These are phyloP conservation scores for Panicum hallii DNA, from an alignment of 202 grass and related monocot species.

Conservation along the genomic window DNA sequence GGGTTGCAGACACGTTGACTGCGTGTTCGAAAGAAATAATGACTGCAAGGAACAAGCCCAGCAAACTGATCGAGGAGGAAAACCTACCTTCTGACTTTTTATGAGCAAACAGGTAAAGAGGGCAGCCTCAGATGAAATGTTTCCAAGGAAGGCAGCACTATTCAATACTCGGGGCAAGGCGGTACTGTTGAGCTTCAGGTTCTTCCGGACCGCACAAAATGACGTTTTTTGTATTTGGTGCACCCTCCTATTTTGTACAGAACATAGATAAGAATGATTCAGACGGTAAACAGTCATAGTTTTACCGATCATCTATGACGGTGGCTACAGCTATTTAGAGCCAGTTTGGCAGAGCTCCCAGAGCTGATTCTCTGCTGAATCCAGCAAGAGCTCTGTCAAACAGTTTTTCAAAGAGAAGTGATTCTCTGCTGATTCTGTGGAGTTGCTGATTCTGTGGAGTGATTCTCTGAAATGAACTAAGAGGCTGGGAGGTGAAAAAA, in stretches of 20 bases:
- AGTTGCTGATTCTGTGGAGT: no score
- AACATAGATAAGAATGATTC: neutral
- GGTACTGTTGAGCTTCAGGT: neutral
- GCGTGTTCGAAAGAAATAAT: conserved; percentile 15
- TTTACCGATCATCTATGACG: neutral
- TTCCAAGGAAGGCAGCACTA: neutral
- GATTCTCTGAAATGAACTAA: no score
- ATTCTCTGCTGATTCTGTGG: no score
- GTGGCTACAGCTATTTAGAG: neutral
- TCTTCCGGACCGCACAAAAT: neutral
- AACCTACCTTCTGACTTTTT: neutral
- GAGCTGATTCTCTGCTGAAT: no score
- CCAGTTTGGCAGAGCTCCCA: no score
- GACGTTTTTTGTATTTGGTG: neutral
- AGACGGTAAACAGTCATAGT: neutral
- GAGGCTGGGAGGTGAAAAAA: no score
- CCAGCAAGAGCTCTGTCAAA: no score
- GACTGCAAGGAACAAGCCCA: conserved; percentile 10
- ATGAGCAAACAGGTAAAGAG: neutral
- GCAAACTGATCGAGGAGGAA: neutral
- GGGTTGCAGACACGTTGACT: neutral
- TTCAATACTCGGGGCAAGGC: neutral
- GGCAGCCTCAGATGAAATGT: neutral
- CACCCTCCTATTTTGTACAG: conserved; percentile 25
- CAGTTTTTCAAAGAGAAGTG: no score